These are phyloP conservation scores for Sarcodon aspratus DNA, from an alignment of 768 basidiomycete species.

Conservation along the genomic window DNA sequence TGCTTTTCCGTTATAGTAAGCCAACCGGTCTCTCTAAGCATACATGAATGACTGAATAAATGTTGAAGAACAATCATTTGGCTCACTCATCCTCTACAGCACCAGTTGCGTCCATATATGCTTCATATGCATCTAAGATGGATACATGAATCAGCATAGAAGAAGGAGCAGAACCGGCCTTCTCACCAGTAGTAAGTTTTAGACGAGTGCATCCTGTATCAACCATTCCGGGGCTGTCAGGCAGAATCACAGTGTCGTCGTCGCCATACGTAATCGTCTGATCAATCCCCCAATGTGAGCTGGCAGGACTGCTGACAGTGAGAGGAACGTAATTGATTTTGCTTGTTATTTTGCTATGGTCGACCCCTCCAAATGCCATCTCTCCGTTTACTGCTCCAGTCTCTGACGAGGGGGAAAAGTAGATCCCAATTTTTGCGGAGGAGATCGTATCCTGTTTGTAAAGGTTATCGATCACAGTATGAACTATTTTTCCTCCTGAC, in stretches of 20 bases:
- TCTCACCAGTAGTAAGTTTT: constrained; percentile 31
- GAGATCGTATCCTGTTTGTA: constrained; percentile 28
- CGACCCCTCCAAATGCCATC: constrained; percentile 35
- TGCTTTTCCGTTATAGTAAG: constrained; percentile 10
- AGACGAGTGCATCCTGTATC: constrained; percentile 45
- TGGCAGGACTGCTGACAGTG: not conserved
- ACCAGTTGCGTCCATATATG: constrained; percentile 14
- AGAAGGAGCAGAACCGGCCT: not conserved
- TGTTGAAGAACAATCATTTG: too few species aligned
- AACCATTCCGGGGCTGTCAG: constrained; percentile 32
- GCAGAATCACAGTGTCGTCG: constrained; percentile 19
- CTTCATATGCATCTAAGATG: constrained; percentile 11
- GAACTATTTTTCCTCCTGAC: not conserved
- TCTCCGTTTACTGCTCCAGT: constrained; percentile 32
- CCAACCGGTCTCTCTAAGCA: constrained; percentile 8
- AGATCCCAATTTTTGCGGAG: constrained; percentile 33
- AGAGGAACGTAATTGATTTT: constrained; percentile 11
- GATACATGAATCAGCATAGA: not conserved
- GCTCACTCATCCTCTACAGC: constrained; percentile 10
- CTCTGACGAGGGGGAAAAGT: constrained; percentile 36
- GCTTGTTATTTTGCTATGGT: constrained; percentile 16
- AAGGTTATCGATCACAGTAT: constrained; percentile 28
- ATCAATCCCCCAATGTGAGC: constrained; percentile 12
- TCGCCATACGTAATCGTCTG: constrained; percentile 12
- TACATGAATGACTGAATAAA: too few species aligned